phyloP scores from a whole-genome alignment of 176 grass and related monocot species.

The Avena sativa region DNA sequence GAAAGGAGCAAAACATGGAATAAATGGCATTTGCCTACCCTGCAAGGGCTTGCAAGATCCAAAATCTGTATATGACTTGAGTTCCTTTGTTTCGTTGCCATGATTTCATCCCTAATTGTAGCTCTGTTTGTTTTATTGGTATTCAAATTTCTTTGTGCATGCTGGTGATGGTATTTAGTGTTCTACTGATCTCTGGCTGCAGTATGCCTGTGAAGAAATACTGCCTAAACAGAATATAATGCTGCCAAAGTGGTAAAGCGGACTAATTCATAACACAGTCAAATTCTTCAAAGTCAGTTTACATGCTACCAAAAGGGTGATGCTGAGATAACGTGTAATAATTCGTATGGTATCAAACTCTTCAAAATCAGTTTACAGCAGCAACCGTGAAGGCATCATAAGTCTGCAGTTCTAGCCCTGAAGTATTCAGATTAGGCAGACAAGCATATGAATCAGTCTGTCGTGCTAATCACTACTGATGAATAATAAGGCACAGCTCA shows the following conservation, averaged over 20 bases:
- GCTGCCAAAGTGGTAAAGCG: neutral
- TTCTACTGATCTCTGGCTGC: neutral
- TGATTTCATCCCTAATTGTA: slow-evolving; percentile 9
- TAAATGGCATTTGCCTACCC: slow-evolving; percentile 49
- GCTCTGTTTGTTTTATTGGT: neutral
- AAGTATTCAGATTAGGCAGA: neutral
- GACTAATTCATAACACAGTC: neutral
- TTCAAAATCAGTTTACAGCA: neutral
- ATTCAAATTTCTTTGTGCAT: neutral
- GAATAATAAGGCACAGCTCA: neutral
- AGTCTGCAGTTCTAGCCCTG: neutral
- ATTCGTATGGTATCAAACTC: neutral
- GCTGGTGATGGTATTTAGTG: neutral
- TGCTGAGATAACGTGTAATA: neutral
- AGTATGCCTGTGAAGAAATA: neutral
- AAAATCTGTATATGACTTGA: slow-evolving; percentile 39
- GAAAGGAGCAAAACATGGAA: slow-evolving; percentile 31
- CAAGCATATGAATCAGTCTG: neutral
- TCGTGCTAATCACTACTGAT: neutral
- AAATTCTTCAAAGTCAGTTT: neutral
- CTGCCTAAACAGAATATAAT: neutral
- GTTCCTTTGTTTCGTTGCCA: neutral
- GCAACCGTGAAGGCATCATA: neutral
- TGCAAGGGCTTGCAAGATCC: slow-evolving; percentile 25
- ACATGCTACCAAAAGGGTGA: neutral